Conservation (phyloP, 345 rosid genomes). For the Linum lewisii region DNA sequence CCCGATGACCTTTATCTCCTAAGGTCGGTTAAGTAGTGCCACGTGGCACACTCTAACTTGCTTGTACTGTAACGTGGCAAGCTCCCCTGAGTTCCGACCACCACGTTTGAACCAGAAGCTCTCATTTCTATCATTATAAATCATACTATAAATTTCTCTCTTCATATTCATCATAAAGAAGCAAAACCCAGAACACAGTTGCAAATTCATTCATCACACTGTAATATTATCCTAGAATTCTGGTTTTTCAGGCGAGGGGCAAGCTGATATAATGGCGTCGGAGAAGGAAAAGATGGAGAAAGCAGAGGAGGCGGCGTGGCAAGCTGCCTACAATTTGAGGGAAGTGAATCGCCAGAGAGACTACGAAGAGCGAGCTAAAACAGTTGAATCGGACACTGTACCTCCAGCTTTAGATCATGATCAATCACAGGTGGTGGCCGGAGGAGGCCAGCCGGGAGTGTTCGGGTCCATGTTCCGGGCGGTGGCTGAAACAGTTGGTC, state of each 20-base stretch:
- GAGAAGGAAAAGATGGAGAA: slow-evolving; percentile 2
- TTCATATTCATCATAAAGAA: too few species aligned
- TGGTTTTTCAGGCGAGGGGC: too few species aligned
- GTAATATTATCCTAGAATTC: too few species aligned
- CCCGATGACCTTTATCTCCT: too few species aligned
- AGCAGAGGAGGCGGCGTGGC: not conserved
- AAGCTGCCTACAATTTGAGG: not conserved
- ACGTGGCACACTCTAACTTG: too few species aligned
- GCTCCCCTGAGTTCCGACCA: too few species aligned
- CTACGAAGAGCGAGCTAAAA: slow-evolving; percentile 30
- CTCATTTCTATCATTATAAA: too few species aligned
- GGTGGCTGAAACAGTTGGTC: not conserved
- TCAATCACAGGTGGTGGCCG: slow-evolving; percentile 14
- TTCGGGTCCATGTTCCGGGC: not conserved
- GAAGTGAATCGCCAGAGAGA: not conserved
- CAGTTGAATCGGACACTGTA: not conserved
- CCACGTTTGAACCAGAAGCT: too few species aligned
- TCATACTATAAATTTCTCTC: too few species aligned
- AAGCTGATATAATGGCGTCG: not conserved
- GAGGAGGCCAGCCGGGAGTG: slow-evolving; percentile 3
- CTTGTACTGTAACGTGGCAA: too few species aligned
- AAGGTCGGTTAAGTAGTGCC: too few species aligned
- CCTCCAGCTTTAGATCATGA: not conserved
- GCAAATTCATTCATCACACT: not conserved
- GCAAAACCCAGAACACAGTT: too few species aligned